phyloP scores from a whole-genome alignment of 495 filamentous ascomycete species.

The Lindgomyces ingoldianus region DNA sequence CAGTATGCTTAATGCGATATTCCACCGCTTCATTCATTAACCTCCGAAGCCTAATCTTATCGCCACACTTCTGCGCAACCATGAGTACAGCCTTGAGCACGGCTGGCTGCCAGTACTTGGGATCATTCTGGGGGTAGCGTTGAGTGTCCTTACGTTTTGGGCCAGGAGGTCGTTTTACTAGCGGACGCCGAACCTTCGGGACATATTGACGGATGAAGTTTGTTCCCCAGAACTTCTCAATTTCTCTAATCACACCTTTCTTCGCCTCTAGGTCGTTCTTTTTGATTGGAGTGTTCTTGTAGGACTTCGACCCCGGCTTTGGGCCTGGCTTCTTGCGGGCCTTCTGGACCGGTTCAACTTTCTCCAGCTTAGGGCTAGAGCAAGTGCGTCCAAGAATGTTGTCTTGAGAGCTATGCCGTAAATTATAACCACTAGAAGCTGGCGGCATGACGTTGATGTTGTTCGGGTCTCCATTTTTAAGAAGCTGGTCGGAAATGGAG shows the following conservation, averaged over 20 bases:
- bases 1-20: constrained; percentile 26
- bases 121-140: constrained; percentile 18
- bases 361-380: no score
- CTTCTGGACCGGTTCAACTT: no score
- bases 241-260: constrained; percentile 20
- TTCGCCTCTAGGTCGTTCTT: constrained; percentile 31
- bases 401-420: background rate
- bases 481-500: background rate
- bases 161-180: constrained; percentile 13
- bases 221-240: constrained; percentile 25
- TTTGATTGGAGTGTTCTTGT: constrained; percentile 3
- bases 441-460: background rate
- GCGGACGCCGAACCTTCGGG: constrained; percentile 22
- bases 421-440: background rate
- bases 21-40: constrained; percentile 19
- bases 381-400: constrained; percentile 3
- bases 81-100: constrained; percentile 24
- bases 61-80: constrained; percentile 14
- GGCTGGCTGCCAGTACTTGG: constrained; percentile 24
- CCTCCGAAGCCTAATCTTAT: constrained; percentile 6
- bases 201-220: constrained; percentile 20
- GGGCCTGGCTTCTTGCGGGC: constrained; percentile 29
- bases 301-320: constrained; percentile 2
- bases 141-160: constrained; percentile 8
- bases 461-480: background rate